Percentiles rank a stretch among this genome's conserved stretches.
Evolutionary conservation across 78 protist genomes (phyloP).

Genomic region (Dictyostelium discoideum): DNA sequence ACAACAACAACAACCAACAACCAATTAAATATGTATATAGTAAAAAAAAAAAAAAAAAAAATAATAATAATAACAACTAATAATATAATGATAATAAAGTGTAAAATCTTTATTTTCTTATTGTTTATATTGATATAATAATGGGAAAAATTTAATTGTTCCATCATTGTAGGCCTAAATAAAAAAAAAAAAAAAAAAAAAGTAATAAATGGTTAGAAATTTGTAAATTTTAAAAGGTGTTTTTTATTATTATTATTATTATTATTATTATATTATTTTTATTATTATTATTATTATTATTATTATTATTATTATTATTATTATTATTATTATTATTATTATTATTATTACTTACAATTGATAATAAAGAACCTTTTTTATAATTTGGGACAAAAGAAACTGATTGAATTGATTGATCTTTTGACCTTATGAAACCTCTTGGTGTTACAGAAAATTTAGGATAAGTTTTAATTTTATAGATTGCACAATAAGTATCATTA

Average conservation of each 20-base stretch:
- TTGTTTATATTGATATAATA: slow-evolving; percentile 41
- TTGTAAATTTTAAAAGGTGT: background rate
- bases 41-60: background rate
- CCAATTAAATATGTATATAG: background rate
- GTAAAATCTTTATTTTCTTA: background rate
- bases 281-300: background rate
- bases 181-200: background rate
- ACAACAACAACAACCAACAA: background rate
- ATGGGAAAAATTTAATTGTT: slow-evolving; percentile 48
- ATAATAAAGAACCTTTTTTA: slow-evolving; percentile 62
- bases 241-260: no score
- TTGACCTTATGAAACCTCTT: slow-evolving; percentile 63
- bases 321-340: no score
- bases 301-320: no score
- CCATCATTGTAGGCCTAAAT: slow-evolving; percentile 50
- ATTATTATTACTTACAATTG: slow-evolving; percentile 18
- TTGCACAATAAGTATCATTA: slow-evolving; percentile 36
- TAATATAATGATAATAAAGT: background rate
- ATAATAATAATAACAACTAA: background rate
- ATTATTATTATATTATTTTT: background rate
- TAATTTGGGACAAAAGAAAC: slow-evolving; percentile 70
- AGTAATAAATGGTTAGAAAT: background rate
- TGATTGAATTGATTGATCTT: slow-evolving; percentile 9
- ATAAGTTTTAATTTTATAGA: slow-evolving; percentile 41
- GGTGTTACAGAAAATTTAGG: slow-evolving; percentile 34